Conservation (phyloP, 2,329 filamentous ascomycete species). For the Ophiostoma himal-ulmi region DNA sequence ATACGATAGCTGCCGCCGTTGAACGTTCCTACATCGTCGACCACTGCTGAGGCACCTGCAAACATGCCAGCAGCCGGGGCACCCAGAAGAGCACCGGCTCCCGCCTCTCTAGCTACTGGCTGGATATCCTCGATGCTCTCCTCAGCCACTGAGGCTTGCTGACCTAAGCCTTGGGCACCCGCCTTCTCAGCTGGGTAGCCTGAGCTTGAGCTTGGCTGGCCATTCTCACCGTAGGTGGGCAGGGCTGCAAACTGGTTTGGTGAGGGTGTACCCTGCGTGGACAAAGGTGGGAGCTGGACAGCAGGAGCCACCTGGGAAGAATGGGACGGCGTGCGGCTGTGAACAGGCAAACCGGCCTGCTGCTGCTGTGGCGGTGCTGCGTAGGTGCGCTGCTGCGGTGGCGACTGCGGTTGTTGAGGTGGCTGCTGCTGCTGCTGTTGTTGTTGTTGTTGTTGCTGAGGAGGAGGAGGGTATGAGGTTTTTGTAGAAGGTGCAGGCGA, state of each 20-base stretch:
- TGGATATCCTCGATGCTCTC: slow-evolving; percentile 23
- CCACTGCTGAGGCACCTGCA: slow-evolving; percentile 53
- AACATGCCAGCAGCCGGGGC: slow-evolving; percentile 52
- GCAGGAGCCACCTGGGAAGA: slow-evolving; percentile 17
- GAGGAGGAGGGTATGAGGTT: slow-evolving; percentile 33
- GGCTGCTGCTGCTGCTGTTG: slow-evolving; percentile 28
- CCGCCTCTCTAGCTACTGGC: slow-evolving; percentile 30
- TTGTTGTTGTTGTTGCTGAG: slow-evolving; percentile 28
- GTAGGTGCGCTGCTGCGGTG: slow-evolving; percentile 32
- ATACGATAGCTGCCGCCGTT: slow-evolving; percentile 93
- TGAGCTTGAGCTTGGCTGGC: neutral
- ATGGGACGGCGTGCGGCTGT: slow-evolving; percentile 34
- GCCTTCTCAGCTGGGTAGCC: slow-evolving; percentile 34
- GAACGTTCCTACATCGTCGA: slow-evolving; percentile 91
- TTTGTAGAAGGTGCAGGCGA: slow-evolving; percentile 31
- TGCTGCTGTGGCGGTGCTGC: slow-evolving; percentile 27
- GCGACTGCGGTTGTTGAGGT: slow-evolving; percentile 26
- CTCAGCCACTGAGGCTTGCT: neutral
- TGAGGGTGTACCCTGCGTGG: slow-evolving; percentile 19
- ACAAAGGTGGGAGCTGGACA: slow-evolving; percentile 18
- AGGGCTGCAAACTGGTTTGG: slow-evolving; percentile 29
- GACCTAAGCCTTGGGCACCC: neutral
- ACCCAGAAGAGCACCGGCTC: slow-evolving; percentile 34
- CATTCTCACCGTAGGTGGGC: slow-evolving; percentile 31
- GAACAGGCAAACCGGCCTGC: slow-evolving; percentile 31